Conservation (phyloP, 2,329 filamentous ascomycete species). For the Talaromyces sp. region DNA sequence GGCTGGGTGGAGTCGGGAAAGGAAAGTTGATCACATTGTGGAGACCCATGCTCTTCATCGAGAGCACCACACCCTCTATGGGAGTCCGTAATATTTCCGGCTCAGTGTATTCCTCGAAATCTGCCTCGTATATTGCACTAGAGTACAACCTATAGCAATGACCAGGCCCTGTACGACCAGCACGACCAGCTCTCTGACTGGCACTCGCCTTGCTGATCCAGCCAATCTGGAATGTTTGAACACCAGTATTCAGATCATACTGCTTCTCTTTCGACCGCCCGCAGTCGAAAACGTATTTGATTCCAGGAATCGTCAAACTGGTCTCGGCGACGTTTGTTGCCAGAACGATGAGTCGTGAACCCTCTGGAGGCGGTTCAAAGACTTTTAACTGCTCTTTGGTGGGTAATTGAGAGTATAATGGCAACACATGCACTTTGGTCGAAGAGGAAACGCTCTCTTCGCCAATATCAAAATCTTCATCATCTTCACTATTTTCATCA, state of each 20-base stretch:
- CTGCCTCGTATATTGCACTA: constrained; percentile 83
- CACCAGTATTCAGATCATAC: constrained; percentile 82
- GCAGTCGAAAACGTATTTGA: constrained; percentile 93
- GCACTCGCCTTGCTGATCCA: constrained; percentile 99
- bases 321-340: constrained; percentile 98
- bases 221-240: constrained; percentile 90
- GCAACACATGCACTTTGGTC: constrained; percentile 79
- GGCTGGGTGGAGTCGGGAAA: constrained; percentile 86
- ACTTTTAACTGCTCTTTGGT: constrained; percentile 88
- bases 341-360: constrained; percentile 79
- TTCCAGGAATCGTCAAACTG: constrained; percentile 91
- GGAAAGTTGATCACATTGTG: constrained; percentile 91
- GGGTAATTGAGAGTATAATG: constrained; percentile 87
- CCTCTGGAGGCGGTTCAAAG: constrained; percentile 80
- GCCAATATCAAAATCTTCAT: constrained; percentile 69
- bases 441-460: constrained; percentile 58
- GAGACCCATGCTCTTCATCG: constrained; percentile 92
- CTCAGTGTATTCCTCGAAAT: constrained; percentile 80
- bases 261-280: constrained; percentile 89
- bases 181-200: constrained; percentile 85
- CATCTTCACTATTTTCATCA: constrained; percentile 53
- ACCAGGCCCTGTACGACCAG: constrained; percentile 89
- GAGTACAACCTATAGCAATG: constrained; percentile 96
- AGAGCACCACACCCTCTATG: constrained; percentile 86
- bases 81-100: constrained; percentile 90